phyloP scores from a whole-genome alignment of 345 rosid species.

The Balakata baccata region DNA sequence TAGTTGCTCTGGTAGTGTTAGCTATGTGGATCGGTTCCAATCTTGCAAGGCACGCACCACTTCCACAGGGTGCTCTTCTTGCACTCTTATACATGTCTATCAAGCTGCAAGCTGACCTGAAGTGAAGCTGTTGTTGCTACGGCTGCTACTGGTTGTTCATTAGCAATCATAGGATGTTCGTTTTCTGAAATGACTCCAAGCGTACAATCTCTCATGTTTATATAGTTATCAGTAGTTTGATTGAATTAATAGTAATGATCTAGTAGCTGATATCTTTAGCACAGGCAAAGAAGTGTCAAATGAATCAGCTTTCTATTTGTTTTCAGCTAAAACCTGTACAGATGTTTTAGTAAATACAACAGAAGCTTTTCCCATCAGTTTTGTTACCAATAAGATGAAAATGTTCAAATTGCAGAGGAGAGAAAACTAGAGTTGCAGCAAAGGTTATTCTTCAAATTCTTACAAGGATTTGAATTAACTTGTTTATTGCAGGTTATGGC shows the following conservation, averaged over 20 bases:
- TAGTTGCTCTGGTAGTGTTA: conserved; percentile 53
- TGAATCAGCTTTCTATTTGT: background rate
- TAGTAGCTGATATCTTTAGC: background rate
- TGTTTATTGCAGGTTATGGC: too few relatives aligned
- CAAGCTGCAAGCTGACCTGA: conserved; percentile 69
- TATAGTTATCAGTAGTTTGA: background rate
- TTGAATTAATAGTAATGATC: background rate
- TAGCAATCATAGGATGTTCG: too few relatives aligned
- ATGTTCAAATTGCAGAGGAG: background rate
- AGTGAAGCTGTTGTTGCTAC: conserved; percentile 18
- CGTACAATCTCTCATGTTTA: background rate
- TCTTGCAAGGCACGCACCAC: conserved; percentile 73
- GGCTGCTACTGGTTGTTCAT: too few relatives aligned
- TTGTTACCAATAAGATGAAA: background rate
- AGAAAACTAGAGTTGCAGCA: too few relatives aligned
- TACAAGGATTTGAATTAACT: too few relatives aligned
- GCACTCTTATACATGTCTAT: conserved; percentile 81
- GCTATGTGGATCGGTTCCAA: conserved; percentile 80
- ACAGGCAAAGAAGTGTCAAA: background rate
- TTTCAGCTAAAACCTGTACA: background rate
- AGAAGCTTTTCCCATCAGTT: background rate
- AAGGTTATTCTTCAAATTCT: too few relatives aligned
- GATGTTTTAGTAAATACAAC: background rate
- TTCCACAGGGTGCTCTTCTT: conserved; percentile 85
- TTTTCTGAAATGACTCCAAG: too few relatives aligned